These are phyloP conservation scores for Penicillium sp. DNA, from an alignment of 2,329 filamentous ascomycete species.

Conservation along the genomic window DNA sequence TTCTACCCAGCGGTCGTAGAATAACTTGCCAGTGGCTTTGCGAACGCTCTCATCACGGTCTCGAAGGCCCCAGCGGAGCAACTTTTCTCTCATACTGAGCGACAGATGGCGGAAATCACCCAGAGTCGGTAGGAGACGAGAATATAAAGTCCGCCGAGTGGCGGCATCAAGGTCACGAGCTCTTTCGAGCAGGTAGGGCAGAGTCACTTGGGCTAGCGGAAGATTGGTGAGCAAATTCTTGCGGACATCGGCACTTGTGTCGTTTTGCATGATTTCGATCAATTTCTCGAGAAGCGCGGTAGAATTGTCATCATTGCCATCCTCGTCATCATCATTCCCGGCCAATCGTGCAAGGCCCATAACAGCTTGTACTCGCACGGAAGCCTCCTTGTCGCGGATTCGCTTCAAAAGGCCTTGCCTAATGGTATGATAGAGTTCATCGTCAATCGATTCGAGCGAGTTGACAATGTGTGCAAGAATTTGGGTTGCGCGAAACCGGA, in stretches of 20 bases:
- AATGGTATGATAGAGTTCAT: constrained; percentile 79
- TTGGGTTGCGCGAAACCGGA: constrained; percentile 84
- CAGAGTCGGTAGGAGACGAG: constrained; percentile 75
- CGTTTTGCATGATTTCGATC: constrained; percentile 82
- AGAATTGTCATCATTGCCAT: constrained; percentile 60
- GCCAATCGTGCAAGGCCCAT: constrained; percentile 81
- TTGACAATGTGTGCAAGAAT: constrained; percentile 88
- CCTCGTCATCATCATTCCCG: constrained; percentile 62
- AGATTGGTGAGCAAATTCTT: constrained; percentile 83
- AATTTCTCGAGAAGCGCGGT: constrained; percentile 74
- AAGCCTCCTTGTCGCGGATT: constrained; percentile 87
- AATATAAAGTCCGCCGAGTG: constrained; percentile 80
- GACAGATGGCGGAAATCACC: constrained; percentile 94
- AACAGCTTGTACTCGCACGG: constrained; percentile 86
- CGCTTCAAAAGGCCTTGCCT: constrained; percentile 73
- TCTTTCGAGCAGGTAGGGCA: constrained; percentile 82
- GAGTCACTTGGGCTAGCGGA: constrained; percentile 73
- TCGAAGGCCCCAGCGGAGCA: constrained; percentile 87
- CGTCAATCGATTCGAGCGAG: constrained; percentile 84
- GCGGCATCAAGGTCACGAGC: constrained; percentile 81
- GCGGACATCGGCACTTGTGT: constrained; percentile 88
- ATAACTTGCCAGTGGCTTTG: constrained; percentile 82
- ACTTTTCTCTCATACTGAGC: constrained; percentile 88
- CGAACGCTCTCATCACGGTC: constrained; percentile 92
- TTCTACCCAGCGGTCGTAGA: constrained; percentile 95